Percentiles rank a stretch among this genome's conserved stretches.
Conservation (phyloP, 805 yeast genomes). For the Candida sphagnicola region DNA sequence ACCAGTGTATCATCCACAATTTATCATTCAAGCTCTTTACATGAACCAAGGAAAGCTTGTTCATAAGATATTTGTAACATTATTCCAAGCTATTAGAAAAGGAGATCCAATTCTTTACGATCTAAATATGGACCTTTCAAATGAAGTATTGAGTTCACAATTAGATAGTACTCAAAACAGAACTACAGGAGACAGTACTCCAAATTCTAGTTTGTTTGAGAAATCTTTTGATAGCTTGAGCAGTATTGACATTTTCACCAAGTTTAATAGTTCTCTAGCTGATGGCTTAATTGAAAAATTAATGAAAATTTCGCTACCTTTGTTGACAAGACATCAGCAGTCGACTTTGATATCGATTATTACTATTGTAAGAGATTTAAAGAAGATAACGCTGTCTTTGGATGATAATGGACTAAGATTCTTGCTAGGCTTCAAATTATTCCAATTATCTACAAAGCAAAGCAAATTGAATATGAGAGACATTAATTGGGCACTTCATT, state of each 20-base stretch:
- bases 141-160: slow-evolving; percentile 12
- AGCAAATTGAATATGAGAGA: slow-evolving; percentile 69
- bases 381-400: slow-evolving; percentile 37
- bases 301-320: slow-evolving; percentile 66
- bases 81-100: slow-evolving; percentile 50
- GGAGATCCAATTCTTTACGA: slow-evolving; percentile 30
- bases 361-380: slow-evolving; percentile 57
- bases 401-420: slow-evolving; percentile 71
- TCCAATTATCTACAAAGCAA: slow-evolving; percentile 48
- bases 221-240: not conserved
- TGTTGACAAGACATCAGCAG: slow-evolving; percentile 87
- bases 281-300: slow-evolving; percentile 54
- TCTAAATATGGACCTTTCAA: slow-evolving; percentile 22
- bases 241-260: slow-evolving; percentile 22
- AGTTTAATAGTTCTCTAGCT: slow-evolving; percentile 41
- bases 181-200: slow-evolving; percentile 1
- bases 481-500: slow-evolving; percentile 81
- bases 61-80: slow-evolving; percentile 48
- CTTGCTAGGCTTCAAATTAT: slow-evolving; percentile 66
- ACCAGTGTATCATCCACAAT: slow-evolving; percentile 89
- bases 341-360: slow-evolving; percentile 70
- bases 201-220: not conserved
- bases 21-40: slow-evolving; percentile 70
- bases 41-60: slow-evolving; percentile 56
- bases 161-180: slow-evolving; percentile 3